Base-by-base conservation (phyloP, 2,329 filamentous ascomycete genomes). In the Xylaria sp. region DNA sequence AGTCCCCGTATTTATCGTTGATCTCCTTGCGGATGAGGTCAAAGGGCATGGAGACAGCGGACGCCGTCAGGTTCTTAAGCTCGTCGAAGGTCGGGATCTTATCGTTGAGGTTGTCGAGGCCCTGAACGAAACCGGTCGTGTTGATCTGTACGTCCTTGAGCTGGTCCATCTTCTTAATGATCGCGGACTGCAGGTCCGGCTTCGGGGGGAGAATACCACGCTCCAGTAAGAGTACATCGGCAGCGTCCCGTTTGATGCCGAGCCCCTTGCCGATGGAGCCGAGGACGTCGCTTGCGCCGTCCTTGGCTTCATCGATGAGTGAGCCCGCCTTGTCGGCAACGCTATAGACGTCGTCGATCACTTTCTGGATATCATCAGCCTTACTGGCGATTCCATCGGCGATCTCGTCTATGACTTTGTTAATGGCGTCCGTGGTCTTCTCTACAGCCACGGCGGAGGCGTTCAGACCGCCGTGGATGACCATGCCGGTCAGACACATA, bases 401-500 rank as follows among this genome's bases (percentile, higher is more conserved):
- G 50, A 75, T 67, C 19, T 62, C 68, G 44, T 69, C 72, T 49
- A 83, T 81, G 9, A 76, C 79, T n/a, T 79, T 74, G 66, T 83
- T 79, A 60, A 84, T 79, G 9, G 77, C 74, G 54, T 80, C 74
- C 10, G 80, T 76, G 18, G 72, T 73, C 39, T 71, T 73, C 51
- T 76, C 69, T 9, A 78, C 71, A 2, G 72, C 74, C n/a, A 71
- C 66, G 11, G 73, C 76, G 4, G 80, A 90, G 50, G 87, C 86
- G 55, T 91, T 85, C 55, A 97, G 78, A 68, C 86, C 90, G 63
- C 91, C 91, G 64, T 89, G 84, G 58, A 97, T 82, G 52, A 91
- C 86, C 64, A 96, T 84, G 35, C 90, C 90, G 71, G 95, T 90
- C 55, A 99, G 82, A 71, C 94, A 99, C 65, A 91, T 82, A 71